Evolutionary conservation across 306 rosid genomes (phyloP).

Genomic region (Acacia confusa): DNA sequence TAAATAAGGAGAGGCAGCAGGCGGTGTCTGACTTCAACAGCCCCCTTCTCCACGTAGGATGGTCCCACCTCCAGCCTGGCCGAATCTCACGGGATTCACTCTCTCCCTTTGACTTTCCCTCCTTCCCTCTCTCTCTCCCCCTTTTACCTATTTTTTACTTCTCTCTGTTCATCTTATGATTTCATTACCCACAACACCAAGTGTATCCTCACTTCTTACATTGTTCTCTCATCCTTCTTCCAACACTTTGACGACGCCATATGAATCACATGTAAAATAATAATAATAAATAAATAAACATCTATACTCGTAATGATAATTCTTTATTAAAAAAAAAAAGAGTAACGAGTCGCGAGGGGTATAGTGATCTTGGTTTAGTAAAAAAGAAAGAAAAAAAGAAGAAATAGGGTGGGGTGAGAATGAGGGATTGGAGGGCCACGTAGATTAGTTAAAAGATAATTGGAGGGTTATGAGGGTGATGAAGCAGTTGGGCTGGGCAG

Average conservation of each 20-base stretch:
- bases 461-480: constrained; percentile 34
- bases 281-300: too few species aligned
- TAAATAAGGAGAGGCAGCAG: neutral
- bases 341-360: too few species aligned
- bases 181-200: neutral
- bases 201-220: too few species aligned
- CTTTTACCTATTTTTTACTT: too few species aligned
- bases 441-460: constrained; percentile 15
- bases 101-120: constrained; percentile 49
- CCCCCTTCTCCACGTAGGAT: constrained; percentile 62
- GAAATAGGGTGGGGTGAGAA: neutral
- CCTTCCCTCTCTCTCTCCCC: neutral
- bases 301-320: too few species aligned
- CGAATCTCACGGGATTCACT: constrained; percentile 88
- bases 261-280: too few species aligned
- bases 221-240: too few species aligned
- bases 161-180: neutral
- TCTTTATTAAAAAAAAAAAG: too few species aligned
- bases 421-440: constrained; percentile 27
- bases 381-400: too few species aligned
- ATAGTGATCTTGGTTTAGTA: too few species aligned
- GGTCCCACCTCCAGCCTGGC: constrained; percentile 92
- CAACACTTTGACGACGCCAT: too few species aligned
- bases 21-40: constrained; percentile 40
- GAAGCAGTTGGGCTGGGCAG: constrained; percentile 65